Base-by-base conservation (phyloP, 1,139 yeast genomes). In the Hyphopichia buzzinii region DNA sequence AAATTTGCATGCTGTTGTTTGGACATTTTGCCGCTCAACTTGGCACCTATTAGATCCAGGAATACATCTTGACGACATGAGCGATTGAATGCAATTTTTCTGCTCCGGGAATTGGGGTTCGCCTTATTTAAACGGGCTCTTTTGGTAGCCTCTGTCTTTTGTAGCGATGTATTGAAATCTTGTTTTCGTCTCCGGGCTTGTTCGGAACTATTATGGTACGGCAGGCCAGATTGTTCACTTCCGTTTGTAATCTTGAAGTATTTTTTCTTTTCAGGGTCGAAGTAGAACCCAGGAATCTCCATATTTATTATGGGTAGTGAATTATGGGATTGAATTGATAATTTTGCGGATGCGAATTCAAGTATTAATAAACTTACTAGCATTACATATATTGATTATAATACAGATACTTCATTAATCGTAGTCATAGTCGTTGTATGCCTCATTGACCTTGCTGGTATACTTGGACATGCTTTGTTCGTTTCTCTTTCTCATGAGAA, bases 401-500 rank as follows among this genome's bases (percentile, higher is more conserved):
- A 6, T 19, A 19, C 10, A 19, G 23, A 7, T 7, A 6, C 6
- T 10, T 19, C 23, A 19, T 17, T 4, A 17, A 14, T 46, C 45
- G 13, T 48, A 50, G 19, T 23, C 34, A 15, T 31, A 35, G 17
- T 31, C 34, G n/a, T 31, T 26, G 19, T 31, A 31, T 4, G 31
- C 22, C 17, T 35, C 31, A 17, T 35, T 35, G 15, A 31, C 29
- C 4, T 30, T 15, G 22, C 19, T 28, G 21, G 17, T 29, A n/a
- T 17, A 35, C 22, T 29, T 33, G 13, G 27, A 49, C 40, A 67
- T 62, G 42, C 69, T 65, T 8, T 49, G 39, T 35, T 80, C 83
- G 23, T 66, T 71, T 38, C 77, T 76, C 43, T 72, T 75, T 27
- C 74, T 66, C 51, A 86, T 70, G 69, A 85, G 74, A 42, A 72